phyloP scores from a whole-genome alignment of 2,329 filamentous ascomycete genomes.

The Exophiala sp. region DNA sequence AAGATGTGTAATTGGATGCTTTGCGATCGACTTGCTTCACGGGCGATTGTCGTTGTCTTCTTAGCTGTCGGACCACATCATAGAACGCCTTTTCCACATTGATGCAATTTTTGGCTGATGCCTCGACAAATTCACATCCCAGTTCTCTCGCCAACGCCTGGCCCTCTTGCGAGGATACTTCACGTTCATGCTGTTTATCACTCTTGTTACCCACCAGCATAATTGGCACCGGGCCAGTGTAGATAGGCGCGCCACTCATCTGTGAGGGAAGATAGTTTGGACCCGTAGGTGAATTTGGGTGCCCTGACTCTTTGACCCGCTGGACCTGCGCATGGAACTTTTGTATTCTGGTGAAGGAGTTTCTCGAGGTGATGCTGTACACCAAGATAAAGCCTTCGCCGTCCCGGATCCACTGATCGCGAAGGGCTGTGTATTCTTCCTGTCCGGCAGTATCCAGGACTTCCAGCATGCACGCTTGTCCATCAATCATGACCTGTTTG shows the following conservation, averaged over 20 bases:
- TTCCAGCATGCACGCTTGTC: conserved; percentile 93
- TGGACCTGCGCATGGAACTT: conserved; percentile 96
- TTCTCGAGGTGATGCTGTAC: conserved; percentile 96
- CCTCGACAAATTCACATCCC: conserved; percentile 93
- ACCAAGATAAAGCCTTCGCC: conserved; percentile 96
- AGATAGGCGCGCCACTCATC: conserved; percentile 42
- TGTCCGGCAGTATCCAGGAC: conserved; percentile 95
- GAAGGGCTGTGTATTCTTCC: conserved; percentile 93
- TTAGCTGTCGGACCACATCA: conserved; percentile 86
- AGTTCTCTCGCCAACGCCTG: conserved; percentile 84
- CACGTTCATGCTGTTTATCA: conserved; percentile 89
- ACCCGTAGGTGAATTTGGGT: conserved; percentile 49
- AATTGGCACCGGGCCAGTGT: conserved; percentile 63
- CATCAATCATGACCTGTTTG: conserved; percentile 76
- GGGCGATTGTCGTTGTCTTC: conserved; percentile 64
- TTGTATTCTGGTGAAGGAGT: conserved; percentile 90
- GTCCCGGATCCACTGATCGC: conserved; percentile 97
- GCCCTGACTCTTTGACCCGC: conserved; percentile 81
- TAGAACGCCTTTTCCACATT: conserved; percentile 99
- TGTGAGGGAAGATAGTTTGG: conserved; percentile 47
- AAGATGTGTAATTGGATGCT: conserved; percentile 17
- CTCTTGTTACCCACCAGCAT: conserved; percentile 99
- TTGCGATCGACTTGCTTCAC: conserved; percentile 31
- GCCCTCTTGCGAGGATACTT: conserved; percentile 94
- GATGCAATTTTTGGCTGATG: conserved; percentile 95